Conservation (phyloP, 163 green algal species). For the Chlamydomonas reinhardtii region DNA sequence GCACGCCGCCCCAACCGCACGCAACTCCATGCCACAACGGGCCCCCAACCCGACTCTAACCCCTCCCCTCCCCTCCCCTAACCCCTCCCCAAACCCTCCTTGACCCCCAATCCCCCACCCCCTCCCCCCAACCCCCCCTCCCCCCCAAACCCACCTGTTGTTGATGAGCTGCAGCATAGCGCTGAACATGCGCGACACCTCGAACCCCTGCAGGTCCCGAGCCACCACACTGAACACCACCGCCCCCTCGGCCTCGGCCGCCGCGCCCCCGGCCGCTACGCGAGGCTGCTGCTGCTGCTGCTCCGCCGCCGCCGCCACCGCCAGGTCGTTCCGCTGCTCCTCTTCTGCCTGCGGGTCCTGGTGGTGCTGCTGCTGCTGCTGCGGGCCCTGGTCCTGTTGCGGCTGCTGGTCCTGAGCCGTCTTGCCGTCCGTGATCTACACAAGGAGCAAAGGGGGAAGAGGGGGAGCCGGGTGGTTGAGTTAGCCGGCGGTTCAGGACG, state of each 20-base stretch:
- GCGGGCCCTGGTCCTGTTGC: not conserved
- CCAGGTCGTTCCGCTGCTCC: not conserved
- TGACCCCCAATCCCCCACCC: too few species aligned
- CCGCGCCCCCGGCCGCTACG: not conserved
- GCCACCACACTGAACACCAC: constrained; percentile 61
- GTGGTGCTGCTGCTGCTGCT: not conserved
- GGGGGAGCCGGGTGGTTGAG: too few species aligned
- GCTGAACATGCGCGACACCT: constrained; percentile 82
- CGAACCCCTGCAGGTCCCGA: constrained; percentile 35
- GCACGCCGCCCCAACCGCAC: too few species aligned
- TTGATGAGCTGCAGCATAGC: constrained; percentile 90
- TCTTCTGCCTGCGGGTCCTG: not conserved
- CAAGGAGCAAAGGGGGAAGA: not conserved
- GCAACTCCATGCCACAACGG: too few species aligned
- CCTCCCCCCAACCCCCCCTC: too few species aligned
- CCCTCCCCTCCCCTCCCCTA: too few species aligned
- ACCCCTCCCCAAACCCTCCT: too few species aligned
- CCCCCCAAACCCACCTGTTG: constrained; percentile 62
- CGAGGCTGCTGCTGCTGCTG: too few species aligned
- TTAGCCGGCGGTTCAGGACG: too few species aligned
- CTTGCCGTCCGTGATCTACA: not conserved
- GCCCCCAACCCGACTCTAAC: too few species aligned
- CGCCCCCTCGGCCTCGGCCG: not conserved
- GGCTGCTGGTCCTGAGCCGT: not conserved
- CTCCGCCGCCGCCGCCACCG: not conserved